phyloP scores from a whole-genome alignment of 1,139 yeast species.

The Lodderomyces pseudojiufengensis region DNA sequence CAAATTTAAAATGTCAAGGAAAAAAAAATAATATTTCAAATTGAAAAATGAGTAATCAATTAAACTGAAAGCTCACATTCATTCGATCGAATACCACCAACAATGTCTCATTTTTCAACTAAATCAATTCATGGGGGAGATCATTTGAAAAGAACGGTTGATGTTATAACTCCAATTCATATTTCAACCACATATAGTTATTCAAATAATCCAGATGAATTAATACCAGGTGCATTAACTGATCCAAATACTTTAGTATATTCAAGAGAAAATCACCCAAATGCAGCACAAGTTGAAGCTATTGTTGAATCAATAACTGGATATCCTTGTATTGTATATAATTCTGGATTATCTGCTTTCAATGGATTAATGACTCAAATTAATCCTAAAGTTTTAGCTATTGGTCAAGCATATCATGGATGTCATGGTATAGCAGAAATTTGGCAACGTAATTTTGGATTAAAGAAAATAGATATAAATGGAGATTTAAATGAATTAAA shows the following conservation, averaged over 20 bases:
- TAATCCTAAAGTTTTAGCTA: conserved; percentile 71
- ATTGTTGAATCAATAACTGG: conserved; percentile 57
- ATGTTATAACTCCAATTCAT: conserved; percentile 78
- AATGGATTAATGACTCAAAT: conserved; percentile 67
- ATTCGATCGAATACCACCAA: not conserved
- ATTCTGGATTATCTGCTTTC: conserved; percentile 80
- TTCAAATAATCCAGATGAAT: conserved; percentile 50
- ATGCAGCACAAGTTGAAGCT: conserved; percentile 62
- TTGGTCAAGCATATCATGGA: conserved; percentile 86
- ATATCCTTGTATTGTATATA: conserved; percentile 57
- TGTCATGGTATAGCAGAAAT: conserved; percentile 66
- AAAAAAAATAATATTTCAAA: too few relatives aligned
- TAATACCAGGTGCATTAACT: conserved; percentile 33
- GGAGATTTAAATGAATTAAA: conserved; percentile 47
- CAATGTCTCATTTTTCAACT: conserved; percentile 49
- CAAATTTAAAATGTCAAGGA: too few relatives aligned
- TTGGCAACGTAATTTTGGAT: conserved; percentile 56
- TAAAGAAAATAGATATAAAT: conserved; percentile 49
- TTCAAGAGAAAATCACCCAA: conserved; percentile 74
- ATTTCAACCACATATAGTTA: conserved; percentile 77
- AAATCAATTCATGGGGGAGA: conserved; percentile 64
- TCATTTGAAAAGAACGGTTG: conserved; percentile 38
- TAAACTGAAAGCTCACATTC: too few relatives aligned
- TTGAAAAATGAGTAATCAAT: too few relatives aligned
- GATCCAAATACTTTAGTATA: conserved; percentile 35